Evolutionary conservation across 2,329 filamentous ascomycete species (phyloP).

Genomic region (Alternaria viburni): DNA sequence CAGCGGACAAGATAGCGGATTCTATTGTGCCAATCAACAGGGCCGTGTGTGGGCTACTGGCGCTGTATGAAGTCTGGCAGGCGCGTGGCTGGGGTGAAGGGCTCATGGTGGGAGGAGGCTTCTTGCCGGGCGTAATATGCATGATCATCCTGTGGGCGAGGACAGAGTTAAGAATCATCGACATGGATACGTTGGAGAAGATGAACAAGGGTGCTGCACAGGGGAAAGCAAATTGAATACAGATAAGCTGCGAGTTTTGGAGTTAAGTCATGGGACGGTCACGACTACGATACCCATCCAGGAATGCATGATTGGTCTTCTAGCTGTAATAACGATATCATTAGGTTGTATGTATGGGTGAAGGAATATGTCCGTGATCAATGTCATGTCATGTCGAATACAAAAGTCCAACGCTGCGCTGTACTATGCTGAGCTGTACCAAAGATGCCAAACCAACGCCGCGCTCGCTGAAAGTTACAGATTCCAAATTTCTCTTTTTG

Average conservation of each 20-base stretch:
- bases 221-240: not conserved
- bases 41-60: conserved; percentile 59
- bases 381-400: conserved; percentile 2
- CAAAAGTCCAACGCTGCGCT: conserved; percentile 3
- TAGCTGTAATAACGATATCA: not conserved
- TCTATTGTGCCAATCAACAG: conserved; percentile 68
- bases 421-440: not conserved
- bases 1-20: conserved; percentile 58
- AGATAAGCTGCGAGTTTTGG: not conserved
- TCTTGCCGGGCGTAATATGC: conserved; percentile 62
- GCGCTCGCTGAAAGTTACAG: conserved; percentile 15
- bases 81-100: conserved; percentile 33
- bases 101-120: conserved; percentile 44
- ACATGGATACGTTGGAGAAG: conserved; percentile 68
- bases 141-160: conserved; percentile 67
- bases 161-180: conserved; percentile 70
- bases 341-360: conserved; percentile 4
- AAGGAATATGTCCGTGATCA: not conserved
- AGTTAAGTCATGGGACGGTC: not conserved
- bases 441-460: conserved; percentile 20
- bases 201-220: conserved; percentile 60
- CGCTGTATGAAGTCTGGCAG: conserved; percentile 49
- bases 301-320: not conserved
- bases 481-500: not conserved
- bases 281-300: not conserved